Base-by-base conservation (phyloP, 2,329 filamentous ascomycete genomes). In the Grosmannia serpens region DNA sequence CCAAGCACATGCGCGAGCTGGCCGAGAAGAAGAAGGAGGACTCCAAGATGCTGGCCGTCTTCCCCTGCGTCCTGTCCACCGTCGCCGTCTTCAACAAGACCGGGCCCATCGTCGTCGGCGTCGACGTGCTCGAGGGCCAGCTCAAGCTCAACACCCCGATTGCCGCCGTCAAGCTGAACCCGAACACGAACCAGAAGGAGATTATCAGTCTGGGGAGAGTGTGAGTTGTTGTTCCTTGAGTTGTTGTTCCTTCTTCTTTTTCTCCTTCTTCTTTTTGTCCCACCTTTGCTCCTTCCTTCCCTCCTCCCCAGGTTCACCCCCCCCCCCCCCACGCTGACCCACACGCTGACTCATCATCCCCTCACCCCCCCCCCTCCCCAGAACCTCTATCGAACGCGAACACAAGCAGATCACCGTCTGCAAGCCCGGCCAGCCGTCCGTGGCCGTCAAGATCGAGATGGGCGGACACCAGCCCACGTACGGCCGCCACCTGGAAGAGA, bases 1-100 rank as follows among this genome's bases (percentile, higher is more conserved):
- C 89, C 50, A 89, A 89, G 72, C 92, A 99, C 74, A 96, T 96
- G 88, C 85, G 86, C 33, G 80, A 88, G 66, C 81, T 96, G 65
- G 79, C 86, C 33, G 91, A 92, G 74, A 87, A 91, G 79, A 91
- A 91, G 77, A 96, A 96, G 79, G 92, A 97, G 69, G 91, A 97
- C 68, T 89, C 86, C 68, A 97, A 97, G 78, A 84, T 96, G 76
- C 76, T 94, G 67, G 95, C 94, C 50, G 92, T 99, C 66, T 99
- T 97, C 95, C 94, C 41, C 29, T 97, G 94, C 69, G 88, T 97
- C 44, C 82, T 99, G 58, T 83, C 82, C 65, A 84, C 92, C 0
- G 89, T 99, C 46, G 91, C 91, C 20, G 88, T 99, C 31, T 99
- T 99, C 83, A 97, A 97, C 82, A 99, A 99, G 82, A 96, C 91